phyloP scores from a whole-genome alignment of 1,284 basidiomycete genomes.

The Stereum hirsutum region DNA sequence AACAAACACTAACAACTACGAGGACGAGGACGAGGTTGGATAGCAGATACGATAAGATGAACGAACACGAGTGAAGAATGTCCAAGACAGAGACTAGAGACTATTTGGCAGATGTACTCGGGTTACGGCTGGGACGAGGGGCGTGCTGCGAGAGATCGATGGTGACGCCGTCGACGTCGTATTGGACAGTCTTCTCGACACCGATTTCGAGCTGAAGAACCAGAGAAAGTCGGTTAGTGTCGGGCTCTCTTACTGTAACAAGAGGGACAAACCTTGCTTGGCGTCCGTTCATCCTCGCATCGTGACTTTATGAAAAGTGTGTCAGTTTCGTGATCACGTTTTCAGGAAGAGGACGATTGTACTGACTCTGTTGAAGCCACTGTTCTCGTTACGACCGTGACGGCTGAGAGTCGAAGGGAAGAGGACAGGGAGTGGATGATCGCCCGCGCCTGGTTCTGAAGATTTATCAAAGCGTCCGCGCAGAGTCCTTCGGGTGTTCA shows the following conservation, averaged over 20 bases:
- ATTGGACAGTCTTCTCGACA: constrained; percentile 10
- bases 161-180: constrained; percentile 2
- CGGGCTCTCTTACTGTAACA: too few relatives aligned
- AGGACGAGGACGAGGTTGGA: too few relatives aligned
- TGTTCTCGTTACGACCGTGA: neutral
- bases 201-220: constrained; percentile 11
- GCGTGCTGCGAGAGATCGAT: too few relatives aligned
- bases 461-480: constrained; percentile 8
- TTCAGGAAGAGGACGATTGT: too few relatives aligned
- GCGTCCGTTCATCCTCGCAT: neutral
- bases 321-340: neutral
- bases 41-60: too few relatives aligned
- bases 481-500: constrained; percentile 11
- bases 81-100: too few relatives aligned
- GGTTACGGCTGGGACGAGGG: too few relatives aligned
- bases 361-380: neutral
- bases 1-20: too few relatives aligned
- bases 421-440: constrained; percentile 5
- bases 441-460: constrained; percentile 4
- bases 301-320: neutral
- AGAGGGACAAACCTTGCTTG: neutral
- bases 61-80: too few relatives aligned
- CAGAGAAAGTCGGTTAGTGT: too few relatives aligned
- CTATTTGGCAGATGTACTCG: too few relatives aligned
- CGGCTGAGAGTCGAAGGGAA: constrained; percentile 7